These are phyloP conservation scores for Fraxinus velutina DNA, from an alignment of 305 asterid genomes.

Conservation along the genomic window DNA sequence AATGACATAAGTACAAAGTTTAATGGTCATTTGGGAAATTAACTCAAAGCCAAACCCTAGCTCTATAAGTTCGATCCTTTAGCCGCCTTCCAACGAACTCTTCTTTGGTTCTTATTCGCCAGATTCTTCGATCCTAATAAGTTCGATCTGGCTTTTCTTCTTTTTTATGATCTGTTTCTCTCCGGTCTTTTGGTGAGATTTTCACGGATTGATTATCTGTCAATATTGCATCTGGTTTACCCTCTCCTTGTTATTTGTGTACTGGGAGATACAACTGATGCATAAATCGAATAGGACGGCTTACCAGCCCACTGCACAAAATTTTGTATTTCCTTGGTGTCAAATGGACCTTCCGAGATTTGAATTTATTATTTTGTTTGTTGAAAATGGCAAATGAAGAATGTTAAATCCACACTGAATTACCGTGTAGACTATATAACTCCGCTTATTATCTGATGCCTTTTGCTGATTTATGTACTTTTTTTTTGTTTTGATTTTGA, in stretches of 20 bases:
- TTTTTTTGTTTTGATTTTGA: conserved; percentile 22
- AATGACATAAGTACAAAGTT: too few relatives aligned
- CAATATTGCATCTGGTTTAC: conserved; percentile 50
- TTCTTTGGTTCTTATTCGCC: too few relatives aligned
- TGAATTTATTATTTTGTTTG: too few relatives aligned
- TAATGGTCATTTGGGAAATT: too few relatives aligned
- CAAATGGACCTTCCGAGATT: too few relatives aligned
- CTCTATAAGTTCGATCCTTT: conserved; percentile 4
- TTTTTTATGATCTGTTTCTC: not conserved
- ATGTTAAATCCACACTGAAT: too few relatives aligned
- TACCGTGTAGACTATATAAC: too few relatives aligned
- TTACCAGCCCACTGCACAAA: conserved; percentile 65
- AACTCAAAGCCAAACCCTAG: conserved; percentile 30
- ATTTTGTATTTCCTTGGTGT: conserved; percentile 21
- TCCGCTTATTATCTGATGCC: too few relatives aligned
- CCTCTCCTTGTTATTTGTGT: conserved; percentile 40
- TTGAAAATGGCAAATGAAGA: too few relatives aligned
- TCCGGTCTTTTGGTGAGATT: not conserved
- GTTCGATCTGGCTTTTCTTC: not conserved
- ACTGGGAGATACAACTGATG: conserved; percentile 58
- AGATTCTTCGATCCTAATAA: not conserved
- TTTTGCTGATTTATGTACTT: too few relatives aligned
- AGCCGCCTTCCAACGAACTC: not conserved
- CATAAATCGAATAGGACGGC: conserved; percentile 42
- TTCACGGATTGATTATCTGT: not conserved